Conservation (phyloP, 1,284 basidiomycete genomes). For the Athelia psychrophila region DNA sequence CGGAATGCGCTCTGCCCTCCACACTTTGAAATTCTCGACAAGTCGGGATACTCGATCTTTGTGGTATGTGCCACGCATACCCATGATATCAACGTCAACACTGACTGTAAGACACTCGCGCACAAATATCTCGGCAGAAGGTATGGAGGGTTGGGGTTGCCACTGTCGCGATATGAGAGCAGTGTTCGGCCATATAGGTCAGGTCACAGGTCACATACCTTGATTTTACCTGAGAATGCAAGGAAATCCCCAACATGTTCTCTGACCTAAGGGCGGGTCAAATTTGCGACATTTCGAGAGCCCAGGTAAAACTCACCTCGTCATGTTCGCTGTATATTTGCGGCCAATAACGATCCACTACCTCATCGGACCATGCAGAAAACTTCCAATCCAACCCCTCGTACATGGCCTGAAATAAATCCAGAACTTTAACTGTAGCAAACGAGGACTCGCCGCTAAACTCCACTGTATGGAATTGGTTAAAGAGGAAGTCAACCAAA, state of each 20-base stretch:
- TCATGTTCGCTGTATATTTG: constrained; percentile 78
- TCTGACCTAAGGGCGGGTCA: constrained; percentile 47
- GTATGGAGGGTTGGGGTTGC: constrained; percentile 67
- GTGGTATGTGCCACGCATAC: constrained; percentile 69
- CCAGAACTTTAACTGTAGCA: constrained; percentile 61
- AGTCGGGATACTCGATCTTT: constrained; percentile 55
- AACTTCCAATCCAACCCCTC: constrained; percentile 80
- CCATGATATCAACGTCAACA: constrained; percentile 71
- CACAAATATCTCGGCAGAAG: constrained; percentile 68
- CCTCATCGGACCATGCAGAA: constrained; percentile 69
- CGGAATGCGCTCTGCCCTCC: constrained; percentile 67
- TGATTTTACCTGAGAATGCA: constrained; percentile 72
- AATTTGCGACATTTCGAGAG: not conserved
- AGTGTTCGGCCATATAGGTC: not conserved
- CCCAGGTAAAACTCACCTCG: constrained; percentile 46
- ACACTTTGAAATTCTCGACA: constrained; percentile 59
- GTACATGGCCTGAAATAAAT: constrained; percentile 64
- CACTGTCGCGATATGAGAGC: constrained; percentile 37
- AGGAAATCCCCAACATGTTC: constrained; percentile 73
- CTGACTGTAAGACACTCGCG: constrained; percentile 63
- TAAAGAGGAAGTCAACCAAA: constrained; percentile 71
- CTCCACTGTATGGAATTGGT: constrained; percentile 62
- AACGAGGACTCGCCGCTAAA: constrained; percentile 77
- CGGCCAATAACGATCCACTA: constrained; percentile 66
- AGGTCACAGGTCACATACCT: constrained; percentile 38